A percentile compares a stretch with the other conserved stretches of the same genome.
Conservation (phyloP, 2,329 filamentous ascomycete genomes). For the Epichloe sibirici region DNA sequence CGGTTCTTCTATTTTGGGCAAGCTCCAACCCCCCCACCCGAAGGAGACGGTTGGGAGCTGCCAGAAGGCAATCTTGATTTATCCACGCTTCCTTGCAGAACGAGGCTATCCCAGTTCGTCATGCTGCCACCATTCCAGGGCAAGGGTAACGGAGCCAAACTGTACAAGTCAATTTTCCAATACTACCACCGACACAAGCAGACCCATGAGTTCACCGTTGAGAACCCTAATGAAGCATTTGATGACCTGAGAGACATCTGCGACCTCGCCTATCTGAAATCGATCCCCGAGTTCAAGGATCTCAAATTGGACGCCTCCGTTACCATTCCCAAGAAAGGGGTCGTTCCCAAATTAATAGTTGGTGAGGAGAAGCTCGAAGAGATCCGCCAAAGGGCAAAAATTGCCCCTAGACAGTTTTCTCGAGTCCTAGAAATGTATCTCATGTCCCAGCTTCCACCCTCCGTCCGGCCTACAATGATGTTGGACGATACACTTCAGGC, state of each 20-base stretch:
- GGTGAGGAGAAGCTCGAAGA: conserved; percentile 41
- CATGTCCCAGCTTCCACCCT: conserved; percentile 44
- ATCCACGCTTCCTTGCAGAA: conserved; percentile 57
- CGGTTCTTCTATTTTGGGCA: conserved; percentile 58
- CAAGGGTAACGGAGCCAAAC: conserved; percentile 62
- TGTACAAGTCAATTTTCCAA: conserved; percentile 72
- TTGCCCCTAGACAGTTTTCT: conserved; percentile 63
- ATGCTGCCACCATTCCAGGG: conserved; percentile 80
- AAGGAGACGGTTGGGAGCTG: conserved; percentile 31
- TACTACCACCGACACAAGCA: conserved; percentile 54
- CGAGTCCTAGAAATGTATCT: conserved; percentile 66
- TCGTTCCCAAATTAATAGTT: conserved; percentile 41
- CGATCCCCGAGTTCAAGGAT: conserved; percentile 42
- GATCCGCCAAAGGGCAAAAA: conserved; percentile 53
- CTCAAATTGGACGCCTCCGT: conserved; percentile 43
- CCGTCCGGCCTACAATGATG: conserved; percentile 40
- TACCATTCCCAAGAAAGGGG: conserved; percentile 34
- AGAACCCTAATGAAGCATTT: conserved; percentile 84
- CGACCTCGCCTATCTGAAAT: conserved; percentile 55
- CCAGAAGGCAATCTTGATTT: conserved; percentile 34
- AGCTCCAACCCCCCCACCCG: conserved; percentile 30
- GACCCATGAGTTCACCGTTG: conserved; percentile 76
- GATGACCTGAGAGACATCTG: conserved; percentile 67
- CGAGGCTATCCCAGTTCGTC: conserved; percentile 86
- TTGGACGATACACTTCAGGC: conserved; percentile 29